Evolutionary conservation across 2,329 filamentous ascomycete species (phyloP), one percentile per base, ranked within the genome.

Genomic region (Fusarium sp.): DNA sequence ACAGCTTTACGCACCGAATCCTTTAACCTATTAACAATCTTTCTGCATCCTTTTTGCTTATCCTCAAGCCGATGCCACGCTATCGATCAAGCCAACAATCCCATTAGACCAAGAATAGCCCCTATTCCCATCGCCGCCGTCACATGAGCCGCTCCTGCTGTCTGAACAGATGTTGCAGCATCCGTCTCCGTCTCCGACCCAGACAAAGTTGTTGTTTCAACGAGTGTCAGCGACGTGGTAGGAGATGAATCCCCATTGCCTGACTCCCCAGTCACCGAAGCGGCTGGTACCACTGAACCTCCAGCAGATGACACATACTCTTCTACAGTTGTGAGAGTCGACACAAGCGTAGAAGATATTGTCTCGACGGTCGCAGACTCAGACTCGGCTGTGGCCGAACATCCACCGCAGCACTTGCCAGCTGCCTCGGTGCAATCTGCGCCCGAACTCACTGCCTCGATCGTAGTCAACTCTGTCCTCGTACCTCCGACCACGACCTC

Each of bases 51-150:
- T 34, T 30, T 12, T 27, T 59, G 22, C 34, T 27, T 15, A 25
- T 27, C 27, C 42, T 60, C 43, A 14, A 18, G 20, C 32, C 52
- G 8, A 12, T 54, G 16, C n/a, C 53, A 42, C 58, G 20, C 20
- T 46, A 24, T 47, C 51, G 15, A 49, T 34, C 53, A 76, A 55
- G 49, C 71, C 57, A 75, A 66, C n/a, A 75, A 52, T 30, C 63
- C 69, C 63, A 76, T 65, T 32, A 76, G 38, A 45, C 73, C 74
- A 45, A 76, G 45, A 22, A 76, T 40, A 49, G 66, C 74, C 40
- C 74, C 69, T 52, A 76, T 63, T 29, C 73, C 73, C 38, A 75
- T 55, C 27, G 66, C 74, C 16, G 55, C 72, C 51, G 61, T 75
- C 32, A 66, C 61, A 27, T 64, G 66, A 27, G 62, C 70, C 25